Percentiles rank a stretch among this genome's conserved stretches.
phyloP scores from a whole-genome alignment of 208 protist genomes.

The Eutreptiella sp. region DNA sequence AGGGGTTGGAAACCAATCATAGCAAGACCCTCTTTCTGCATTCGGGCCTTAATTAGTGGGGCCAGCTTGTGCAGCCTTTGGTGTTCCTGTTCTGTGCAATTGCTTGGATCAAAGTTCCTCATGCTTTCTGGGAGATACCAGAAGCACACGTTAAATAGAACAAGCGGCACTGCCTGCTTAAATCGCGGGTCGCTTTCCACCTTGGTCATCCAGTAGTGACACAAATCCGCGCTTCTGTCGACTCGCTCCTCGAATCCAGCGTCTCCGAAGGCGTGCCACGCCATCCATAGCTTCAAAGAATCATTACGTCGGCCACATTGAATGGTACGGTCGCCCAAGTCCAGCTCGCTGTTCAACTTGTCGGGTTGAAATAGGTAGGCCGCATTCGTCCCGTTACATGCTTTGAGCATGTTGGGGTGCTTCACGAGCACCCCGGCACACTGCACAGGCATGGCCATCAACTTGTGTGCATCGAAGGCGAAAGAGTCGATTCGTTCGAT shows the following conservation, averaged over 20 bases:
- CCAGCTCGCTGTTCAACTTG: slow-evolving; percentile 25
- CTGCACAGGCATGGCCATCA: slow-evolving; percentile 44
- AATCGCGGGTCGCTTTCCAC: too few species aligned
- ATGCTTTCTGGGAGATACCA: too few species aligned
- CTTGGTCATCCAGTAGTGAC: too few species aligned
- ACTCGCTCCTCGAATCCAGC: slow-evolving; percentile 13
- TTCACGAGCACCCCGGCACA: slow-evolving; percentile 43
- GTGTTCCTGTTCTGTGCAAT: too few species aligned
- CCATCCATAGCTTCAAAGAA: slow-evolving; percentile 43
- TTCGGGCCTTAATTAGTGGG: too few species aligned
- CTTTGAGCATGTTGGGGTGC: background rate
- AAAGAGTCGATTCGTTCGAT: slow-evolving; percentile 32
- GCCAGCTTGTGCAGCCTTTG: too few species aligned
- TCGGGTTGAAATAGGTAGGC: slow-evolving; percentile 40
- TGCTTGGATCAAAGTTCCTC: too few species aligned
- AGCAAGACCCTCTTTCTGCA: too few species aligned
- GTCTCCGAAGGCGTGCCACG: slow-evolving; percentile 30
- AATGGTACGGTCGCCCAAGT: slow-evolving; percentile 41
- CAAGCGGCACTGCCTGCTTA: too few species aligned
- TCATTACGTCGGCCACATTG: slow-evolving; percentile 42
- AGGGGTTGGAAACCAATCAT: too few species aligned
- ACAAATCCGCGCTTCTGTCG: too few species aligned
- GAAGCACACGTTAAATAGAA: too few species aligned
- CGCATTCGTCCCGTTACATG: slow-evolving; percentile 31
- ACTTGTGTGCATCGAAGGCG: slow-evolving; percentile 44